phyloP scores from a whole-genome alignment of 805 yeast species.

The Suhomyces sp. region DNA sequence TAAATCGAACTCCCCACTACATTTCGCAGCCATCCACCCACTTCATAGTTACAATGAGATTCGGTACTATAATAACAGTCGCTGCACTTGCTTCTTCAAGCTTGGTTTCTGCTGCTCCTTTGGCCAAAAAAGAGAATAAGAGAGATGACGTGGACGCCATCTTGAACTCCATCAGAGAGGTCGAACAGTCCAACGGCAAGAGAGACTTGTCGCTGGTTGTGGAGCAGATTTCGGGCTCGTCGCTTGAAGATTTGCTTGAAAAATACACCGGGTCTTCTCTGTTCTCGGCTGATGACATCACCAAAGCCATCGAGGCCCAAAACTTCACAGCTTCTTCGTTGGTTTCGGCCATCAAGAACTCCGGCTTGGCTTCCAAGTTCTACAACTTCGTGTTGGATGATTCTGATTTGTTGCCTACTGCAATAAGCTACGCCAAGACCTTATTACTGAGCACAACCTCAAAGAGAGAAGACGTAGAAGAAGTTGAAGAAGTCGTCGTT shows the following conservation, averaged over 20 bases:
- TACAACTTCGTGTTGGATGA: conserved; percentile 16
- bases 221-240: conserved; percentile 13
- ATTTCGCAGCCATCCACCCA: conserved; percentile 2
- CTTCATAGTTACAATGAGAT: conserved; percentile 14
- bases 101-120: conserved; percentile 23
- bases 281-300: conserved; percentile 13
- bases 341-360: conserved; percentile 9
- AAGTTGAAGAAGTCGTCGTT: background rate
- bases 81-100: conserved; percentile 14
- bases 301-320: conserved; percentile 13
- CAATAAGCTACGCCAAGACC: conserved; percentile 15
- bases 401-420: conserved; percentile 11
- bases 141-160: conserved; percentile 2
- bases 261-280: conserved; percentile 16
- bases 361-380: conserved; percentile 15
- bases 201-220: conserved; percentile 7
- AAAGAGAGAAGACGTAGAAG: conserved; percentile 10
- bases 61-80: conserved; percentile 15
- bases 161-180: background rate
- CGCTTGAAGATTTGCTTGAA: conserved; percentile 14
- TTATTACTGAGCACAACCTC: conserved; percentile 2
- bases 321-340: conserved; percentile 14
- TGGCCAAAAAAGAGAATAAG: conserved; percentile 8
- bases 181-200: background rate
- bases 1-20: background rate